A percentile compares a stretch with the other conserved stretches of the same genome.
Conservation (phyloP, 768 basidiomycete species). For the Cystobasidium tubakii region DNA sequence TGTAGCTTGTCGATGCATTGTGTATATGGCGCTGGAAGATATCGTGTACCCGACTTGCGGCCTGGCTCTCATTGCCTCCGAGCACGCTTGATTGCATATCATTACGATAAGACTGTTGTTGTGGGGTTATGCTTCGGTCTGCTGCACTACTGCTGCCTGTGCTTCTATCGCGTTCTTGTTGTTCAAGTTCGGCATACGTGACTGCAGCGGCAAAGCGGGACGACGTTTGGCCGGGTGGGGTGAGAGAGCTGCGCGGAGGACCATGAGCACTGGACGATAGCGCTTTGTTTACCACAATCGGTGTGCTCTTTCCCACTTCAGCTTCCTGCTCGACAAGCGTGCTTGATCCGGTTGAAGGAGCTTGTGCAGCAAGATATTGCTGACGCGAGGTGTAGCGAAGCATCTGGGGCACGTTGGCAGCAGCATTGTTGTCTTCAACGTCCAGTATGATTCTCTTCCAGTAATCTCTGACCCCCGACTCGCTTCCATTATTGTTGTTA, state of each 20-base stretch:
- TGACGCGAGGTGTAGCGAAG: not conserved
- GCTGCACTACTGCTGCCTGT: not conserved
- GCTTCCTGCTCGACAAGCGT: constrained; percentile 2
- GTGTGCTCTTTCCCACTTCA: not conserved
- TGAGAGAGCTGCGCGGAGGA: not conserved
- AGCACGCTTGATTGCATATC: not conserved
- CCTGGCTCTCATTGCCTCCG: not conserved
- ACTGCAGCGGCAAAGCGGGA: constrained; percentile 1
- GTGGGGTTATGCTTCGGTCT: not conserved
- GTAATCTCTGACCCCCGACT: not conserved
- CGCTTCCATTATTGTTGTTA: not conserved
- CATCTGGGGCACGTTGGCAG: not conserved
- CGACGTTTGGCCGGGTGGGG: not conserved
- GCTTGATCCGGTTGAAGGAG: not conserved
- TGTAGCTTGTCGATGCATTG: constrained; percentile 15
- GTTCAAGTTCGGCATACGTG: not conserved
- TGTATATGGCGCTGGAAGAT: constrained; percentile 30
- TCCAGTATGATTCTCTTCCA: not conserved
- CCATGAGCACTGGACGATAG: not conserved
- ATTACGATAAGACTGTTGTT: not conserved
- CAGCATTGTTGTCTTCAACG: not conserved
- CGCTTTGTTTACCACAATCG: not conserved
- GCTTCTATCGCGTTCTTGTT: not conserved
- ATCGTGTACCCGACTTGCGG: constrained; percentile 22
- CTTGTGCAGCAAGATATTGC: not conserved